phyloP scores from a whole-genome alignment of 495 filamentous ascomycete genomes.

The Friedmanniomyces simplex region DNA sequence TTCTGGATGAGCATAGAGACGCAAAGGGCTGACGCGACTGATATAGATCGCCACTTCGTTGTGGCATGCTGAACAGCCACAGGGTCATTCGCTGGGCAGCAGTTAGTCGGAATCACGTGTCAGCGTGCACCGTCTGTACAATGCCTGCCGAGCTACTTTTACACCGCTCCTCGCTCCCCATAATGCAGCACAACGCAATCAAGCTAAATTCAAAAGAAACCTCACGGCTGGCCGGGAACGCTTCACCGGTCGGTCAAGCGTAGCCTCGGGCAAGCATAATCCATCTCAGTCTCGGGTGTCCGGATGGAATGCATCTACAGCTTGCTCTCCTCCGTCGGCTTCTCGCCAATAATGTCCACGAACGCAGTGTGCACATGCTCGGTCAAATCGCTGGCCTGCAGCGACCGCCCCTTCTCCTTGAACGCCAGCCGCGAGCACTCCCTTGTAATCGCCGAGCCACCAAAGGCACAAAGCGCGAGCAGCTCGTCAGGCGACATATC shows the following conservation, averaged over 20 bases:
- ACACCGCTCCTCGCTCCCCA: not conserved
- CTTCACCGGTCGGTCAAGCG: too few relatives aligned
- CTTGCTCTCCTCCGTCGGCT: conserved; percentile 20
- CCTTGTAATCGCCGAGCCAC: conserved; percentile 75
- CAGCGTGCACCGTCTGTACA: not conserved
- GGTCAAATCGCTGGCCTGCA: conserved; percentile 92
- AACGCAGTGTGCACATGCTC: conserved; percentile 82
- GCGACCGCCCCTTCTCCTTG: conserved; percentile 70
- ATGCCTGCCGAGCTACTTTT: not conserved
- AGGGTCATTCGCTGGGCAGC: too few relatives aligned
- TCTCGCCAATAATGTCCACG: conserved; percentile 58
- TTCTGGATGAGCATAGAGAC: conserved; percentile 1
- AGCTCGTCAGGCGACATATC: conserved; percentile 51
- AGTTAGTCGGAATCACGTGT: not conserved
- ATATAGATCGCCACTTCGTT: too few relatives aligned
- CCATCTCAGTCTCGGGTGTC: not conserved
- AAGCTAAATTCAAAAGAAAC: not conserved
- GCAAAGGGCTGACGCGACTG: not conserved
- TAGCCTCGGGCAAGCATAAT: too few relatives aligned
- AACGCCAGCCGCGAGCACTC: conserved; percentile 88
- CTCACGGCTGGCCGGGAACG: too few relatives aligned
- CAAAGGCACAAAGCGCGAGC: conserved; percentile 70
- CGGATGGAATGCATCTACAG: not conserved
- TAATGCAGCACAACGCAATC: not conserved
- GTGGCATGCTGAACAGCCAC: too few relatives aligned